Conservation (phyloP, 768 basidiomycete genomes). For the Leccinum rimulosum region DNA sequence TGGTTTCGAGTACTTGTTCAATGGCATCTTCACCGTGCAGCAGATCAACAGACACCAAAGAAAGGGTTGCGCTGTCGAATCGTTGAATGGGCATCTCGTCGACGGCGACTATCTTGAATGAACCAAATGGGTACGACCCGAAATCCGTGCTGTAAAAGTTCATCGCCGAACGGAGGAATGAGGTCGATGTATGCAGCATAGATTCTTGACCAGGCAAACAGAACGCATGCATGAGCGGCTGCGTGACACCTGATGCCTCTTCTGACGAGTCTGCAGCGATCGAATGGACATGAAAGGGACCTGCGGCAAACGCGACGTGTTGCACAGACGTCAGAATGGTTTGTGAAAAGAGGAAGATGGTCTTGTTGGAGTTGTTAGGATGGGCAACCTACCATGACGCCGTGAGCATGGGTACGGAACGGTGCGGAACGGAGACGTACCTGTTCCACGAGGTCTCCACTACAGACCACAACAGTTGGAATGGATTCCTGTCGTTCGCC, state of each 20-base stretch:
- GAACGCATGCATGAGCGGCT: slow-evolving; percentile 84
- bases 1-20: slow-evolving; percentile 89
- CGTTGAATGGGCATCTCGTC: slow-evolving; percentile 81
- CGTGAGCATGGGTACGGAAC: slow-evolving; percentile 6
- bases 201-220: slow-evolving; percentile 87
- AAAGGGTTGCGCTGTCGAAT: slow-evolving; percentile 82
- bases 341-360: slow-evolving; percentile 91
- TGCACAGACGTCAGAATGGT: slow-evolving; percentile 88
- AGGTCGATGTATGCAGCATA: slow-evolving; percentile 64
- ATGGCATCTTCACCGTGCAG: slow-evolving; percentile 86
- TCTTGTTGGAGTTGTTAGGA: slow-evolving; percentile 90
- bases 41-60: slow-evolving; percentile 75
- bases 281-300: slow-evolving; percentile 81
- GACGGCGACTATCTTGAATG: slow-evolving; percentile 92
- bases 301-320: slow-evolving; percentile 93
- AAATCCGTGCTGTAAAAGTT: slow-evolving; percentile 88
- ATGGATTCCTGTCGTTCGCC: slow-evolving; percentile 54
- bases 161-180: slow-evolving; percentile 86
- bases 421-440: slow-evolving; percentile 40
- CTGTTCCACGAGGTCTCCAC: slow-evolving; percentile 94
- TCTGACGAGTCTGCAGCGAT: slow-evolving; percentile 65
- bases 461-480: slow-evolving; percentile 88
- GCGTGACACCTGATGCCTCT: slow-evolving; percentile 59
- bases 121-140: slow-evolving; percentile 94
- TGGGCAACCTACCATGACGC: slow-evolving; percentile 68